These are phyloP conservation scores for Lactarius trivialis DNA, from an alignment of 768 basidiomycete species.

Conservation along the genomic window DNA sequence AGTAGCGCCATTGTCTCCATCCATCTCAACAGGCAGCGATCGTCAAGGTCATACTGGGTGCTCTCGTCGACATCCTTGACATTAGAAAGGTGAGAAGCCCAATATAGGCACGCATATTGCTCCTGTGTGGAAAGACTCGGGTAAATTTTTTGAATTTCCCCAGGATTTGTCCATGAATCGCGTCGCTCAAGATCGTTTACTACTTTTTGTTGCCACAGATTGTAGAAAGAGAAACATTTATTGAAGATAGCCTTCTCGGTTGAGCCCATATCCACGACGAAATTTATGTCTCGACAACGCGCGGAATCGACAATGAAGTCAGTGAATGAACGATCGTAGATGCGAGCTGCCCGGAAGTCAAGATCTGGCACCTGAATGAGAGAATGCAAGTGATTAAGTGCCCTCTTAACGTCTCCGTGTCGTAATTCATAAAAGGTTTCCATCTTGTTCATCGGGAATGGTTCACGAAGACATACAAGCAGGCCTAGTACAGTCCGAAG, in stretches of 20 bases:
- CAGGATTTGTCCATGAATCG: not conserved
- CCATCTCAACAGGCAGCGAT: not conserved
- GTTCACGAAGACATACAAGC: not conserved
- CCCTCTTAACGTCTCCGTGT: not conserved
- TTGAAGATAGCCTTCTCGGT: not conserved
- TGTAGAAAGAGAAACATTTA: not conserved
- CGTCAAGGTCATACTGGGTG: not conserved
- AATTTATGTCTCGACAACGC: not conserved
- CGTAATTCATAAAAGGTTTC: not conserved
- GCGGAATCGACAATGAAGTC: not conserved
- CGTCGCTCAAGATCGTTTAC: not conserved
- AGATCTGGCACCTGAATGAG: not conserved
- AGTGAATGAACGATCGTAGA: not conserved
- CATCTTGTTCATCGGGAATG: not conserved
- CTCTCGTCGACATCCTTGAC: not conserved
- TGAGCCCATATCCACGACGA: not conserved
- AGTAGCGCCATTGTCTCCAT: not conserved
- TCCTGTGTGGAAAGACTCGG: not conserved
- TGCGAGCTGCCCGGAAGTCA: not conserved
- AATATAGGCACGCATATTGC: not conserved
- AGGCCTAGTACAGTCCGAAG: not conserved
- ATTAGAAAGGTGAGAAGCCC: not conserved
- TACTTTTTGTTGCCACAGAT: not conserved
- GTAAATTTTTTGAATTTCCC: rapidly evolving
- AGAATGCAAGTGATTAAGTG: not conserved